Evolutionary conservation across 345 rosid genomes (phyloP), one percentile per base, ranked within the genome.

Genomic region (Fremontodendron californicum): DNA sequence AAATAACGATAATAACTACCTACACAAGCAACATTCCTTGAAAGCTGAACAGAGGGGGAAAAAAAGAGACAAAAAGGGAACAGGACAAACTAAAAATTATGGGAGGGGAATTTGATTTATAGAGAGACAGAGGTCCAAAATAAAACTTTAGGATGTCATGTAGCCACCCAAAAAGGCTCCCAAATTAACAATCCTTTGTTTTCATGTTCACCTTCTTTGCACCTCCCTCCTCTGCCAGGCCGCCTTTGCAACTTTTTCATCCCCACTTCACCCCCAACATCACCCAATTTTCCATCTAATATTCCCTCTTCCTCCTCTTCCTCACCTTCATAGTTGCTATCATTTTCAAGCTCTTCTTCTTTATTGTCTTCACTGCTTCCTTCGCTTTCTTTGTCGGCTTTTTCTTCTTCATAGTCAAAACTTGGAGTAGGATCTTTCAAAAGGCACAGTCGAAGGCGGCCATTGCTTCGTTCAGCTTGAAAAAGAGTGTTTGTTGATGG

Each of bases 381-480:
- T 6, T 42, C 39, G 29, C 27, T 77, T 64, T 82, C 82, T 27
- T 45, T 67, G 13, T 67, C 29, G 71, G 46, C 21, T 54, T n/a
- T 4, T 31, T 33, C 78, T 51, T 40, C 68, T 40, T 39, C 45
- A 8, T 68, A 58, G 82, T 76, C 81, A 76, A 82, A 66, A 69
- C 39, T 51, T 4, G 63, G 23, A 58, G 82, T 72, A 43, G 80
- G 73, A 54, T 82, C 83, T 78, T 78, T 79, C 80, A 85, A 84
- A 60, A 90, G 60, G 49, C 76, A 42, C 0, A 95, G 86, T 15
- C 90, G 73, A 25, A 95, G 93, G 79, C 97, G 93, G 80, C 99
- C 99, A 42, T 90, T 73, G 87, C 85, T 87, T 77, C 99, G 79
- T 45, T 91, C 96, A 55, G 91, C 88, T 25, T 80, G 91, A 70